Evolutionary conservation across 495 filamentous ascomycete species (phyloP).

Genomic region (Penicillium dipodomyicola): DNA sequence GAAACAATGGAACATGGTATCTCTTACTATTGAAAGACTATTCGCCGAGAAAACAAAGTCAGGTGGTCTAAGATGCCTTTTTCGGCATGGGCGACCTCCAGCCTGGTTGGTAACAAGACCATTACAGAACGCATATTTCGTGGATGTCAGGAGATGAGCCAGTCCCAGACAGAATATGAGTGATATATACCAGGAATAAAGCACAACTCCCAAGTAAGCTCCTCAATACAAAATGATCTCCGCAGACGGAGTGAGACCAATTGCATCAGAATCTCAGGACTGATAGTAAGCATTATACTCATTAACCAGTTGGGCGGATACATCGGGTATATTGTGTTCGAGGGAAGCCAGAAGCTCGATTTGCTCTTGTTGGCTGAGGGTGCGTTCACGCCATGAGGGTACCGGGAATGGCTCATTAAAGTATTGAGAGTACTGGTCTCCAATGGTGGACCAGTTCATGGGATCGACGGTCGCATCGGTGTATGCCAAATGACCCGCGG

Average conservation of each 20-base stretch:
- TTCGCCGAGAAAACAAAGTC: constrained; percentile 3
- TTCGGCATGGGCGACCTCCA: not conserved
- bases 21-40: constrained; percentile 1
- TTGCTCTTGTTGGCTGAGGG: constrained; percentile 68
- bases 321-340: constrained; percentile 58
- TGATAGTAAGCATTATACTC: constrained; percentile 63
- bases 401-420: constrained; percentile 45
- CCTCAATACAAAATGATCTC: not conserved
- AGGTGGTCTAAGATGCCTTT: constrained; percentile 3
- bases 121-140: not conserved
- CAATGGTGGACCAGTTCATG: constrained; percentile 44
- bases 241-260: not conserved
- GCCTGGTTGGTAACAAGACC: constrained; percentile 8
- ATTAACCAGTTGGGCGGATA: constrained; percentile 47
- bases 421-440: constrained; percentile 52
- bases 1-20: constrained; percentile 6
- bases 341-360: constrained; percentile 65
- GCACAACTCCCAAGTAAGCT: not conserved
- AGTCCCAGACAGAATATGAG: constrained; percentile 11
- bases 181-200: constrained; percentile 4
- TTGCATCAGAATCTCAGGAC: constrained; percentile 24
- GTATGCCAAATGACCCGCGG: constrained; percentile 40
- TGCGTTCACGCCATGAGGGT: constrained; percentile 54
- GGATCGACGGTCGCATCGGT: constrained; percentile 39
- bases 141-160: constrained; percentile 3